A percentile compares a stretch with the other conserved stretches of the same genome.
phyloP scores from a whole-genome alignment of 495 filamentous ascomycete species.

The Xylaria scruposa region DNA sequence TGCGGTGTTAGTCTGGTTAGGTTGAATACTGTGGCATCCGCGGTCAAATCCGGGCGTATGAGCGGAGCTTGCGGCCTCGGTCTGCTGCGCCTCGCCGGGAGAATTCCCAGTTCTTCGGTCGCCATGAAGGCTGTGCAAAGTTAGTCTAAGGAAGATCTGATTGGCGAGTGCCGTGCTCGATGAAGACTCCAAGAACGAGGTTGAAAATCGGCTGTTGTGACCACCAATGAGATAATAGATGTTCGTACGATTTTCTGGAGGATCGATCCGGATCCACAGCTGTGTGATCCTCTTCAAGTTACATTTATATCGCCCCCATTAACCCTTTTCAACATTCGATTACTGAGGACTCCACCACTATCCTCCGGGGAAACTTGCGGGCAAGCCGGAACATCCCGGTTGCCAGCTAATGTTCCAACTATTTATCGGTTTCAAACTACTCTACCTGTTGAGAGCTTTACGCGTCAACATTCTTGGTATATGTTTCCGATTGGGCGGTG shows the following conservation, averaged over 20 bases:
- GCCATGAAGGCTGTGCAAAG: conserved; percentile 16
- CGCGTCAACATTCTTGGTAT: background rate
- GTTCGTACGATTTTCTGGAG: background rate
- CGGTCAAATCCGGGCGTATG: conserved; percentile 5
- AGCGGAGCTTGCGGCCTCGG: conserved; percentile 19
- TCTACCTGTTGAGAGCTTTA: background rate
- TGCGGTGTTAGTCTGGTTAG: too few relatives aligned
- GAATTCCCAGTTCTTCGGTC: background rate
- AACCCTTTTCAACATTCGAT: conserved; percentile 16
- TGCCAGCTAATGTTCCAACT: background rate
- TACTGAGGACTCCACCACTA: too few relatives aligned
- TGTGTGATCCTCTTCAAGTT: background rate
- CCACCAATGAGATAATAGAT: background rate
- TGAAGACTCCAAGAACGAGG: background rate
- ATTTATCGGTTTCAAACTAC: background rate
- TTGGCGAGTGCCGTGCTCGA: too few relatives aligned
- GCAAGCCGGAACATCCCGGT: background rate
- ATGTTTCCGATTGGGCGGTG: background rate
- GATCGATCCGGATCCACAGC: background rate
- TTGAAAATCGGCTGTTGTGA: background rate
- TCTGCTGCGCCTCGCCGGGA: conserved; percentile 23
- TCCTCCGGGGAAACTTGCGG: background rate
- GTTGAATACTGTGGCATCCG: background rate
- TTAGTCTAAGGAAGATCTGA: background rate
- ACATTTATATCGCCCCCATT: background rate